Evolutionary conservation across 83 land plant species (phyloP).

Genomic region (Diphasiastrum complanatum): DNA sequence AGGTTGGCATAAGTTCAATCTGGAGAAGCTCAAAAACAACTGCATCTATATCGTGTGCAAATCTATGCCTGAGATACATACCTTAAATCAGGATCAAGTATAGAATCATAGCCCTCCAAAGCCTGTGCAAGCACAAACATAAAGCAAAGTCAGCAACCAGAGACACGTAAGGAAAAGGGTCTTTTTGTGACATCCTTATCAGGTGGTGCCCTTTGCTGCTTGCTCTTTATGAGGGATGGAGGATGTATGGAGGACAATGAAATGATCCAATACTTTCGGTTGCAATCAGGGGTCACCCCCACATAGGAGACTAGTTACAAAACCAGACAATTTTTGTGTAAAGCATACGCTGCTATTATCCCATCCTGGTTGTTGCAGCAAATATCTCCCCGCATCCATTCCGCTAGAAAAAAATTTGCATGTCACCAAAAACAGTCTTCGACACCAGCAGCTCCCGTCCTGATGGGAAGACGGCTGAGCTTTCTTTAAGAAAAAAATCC

Average conservation of each 20-base stretch:
- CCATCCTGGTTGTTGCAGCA: constrained; percentile 85
- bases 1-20: background rate
- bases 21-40: background rate
- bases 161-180: constrained; percentile 31
- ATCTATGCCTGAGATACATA: constrained; percentile 33
- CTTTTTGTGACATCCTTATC: constrained; percentile 57
- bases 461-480: too few species aligned
- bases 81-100: constrained; percentile 65
- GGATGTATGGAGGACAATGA: constrained; percentile 56
- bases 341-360: constrained; percentile 95
- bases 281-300: constrained; percentile 44
- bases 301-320: constrained; percentile 52
- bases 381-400: constrained; percentile 93
- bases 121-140: constrained; percentile 98
- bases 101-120: constrained; percentile 63
- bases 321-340: constrained; percentile 48
- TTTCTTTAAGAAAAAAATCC: too few species aligned
- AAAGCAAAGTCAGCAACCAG: constrained; percentile 73
- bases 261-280: constrained; percentile 47
- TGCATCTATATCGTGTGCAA: constrained; percentile 2
- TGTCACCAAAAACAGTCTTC: too few species aligned
- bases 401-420: too few species aligned
- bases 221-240: constrained; percentile 45
- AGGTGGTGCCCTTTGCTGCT: constrained; percentile 52
- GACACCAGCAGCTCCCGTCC: too few species aligned